These are phyloP conservation scores for Mesembryanthemum crystallinum DNA, from an alignment of 148 eudicot species.

Conservation along the genomic window DNA sequence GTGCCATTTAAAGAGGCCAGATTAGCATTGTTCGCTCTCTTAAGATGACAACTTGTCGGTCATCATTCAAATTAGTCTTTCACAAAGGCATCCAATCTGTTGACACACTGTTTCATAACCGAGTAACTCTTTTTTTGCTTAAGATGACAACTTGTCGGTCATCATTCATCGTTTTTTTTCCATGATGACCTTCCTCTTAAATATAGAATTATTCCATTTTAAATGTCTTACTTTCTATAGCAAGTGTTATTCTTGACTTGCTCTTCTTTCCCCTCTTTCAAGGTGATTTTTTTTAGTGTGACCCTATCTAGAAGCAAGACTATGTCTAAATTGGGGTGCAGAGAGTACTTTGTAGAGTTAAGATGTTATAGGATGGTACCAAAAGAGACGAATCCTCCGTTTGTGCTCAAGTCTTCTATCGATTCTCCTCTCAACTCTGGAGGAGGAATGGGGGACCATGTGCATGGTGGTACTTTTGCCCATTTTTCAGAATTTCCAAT, in stretches of 20 bases:
- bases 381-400: slow-evolving; percentile 88
- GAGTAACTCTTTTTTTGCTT: background rate
- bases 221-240: background rate
- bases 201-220: background rate
- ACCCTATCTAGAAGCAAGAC: background rate
- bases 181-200: too few relatives aligned
- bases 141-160: background rate
- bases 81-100: background rate
- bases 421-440: slow-evolving; percentile 76
- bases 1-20: background rate
- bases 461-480: slow-evolving; percentile 78
- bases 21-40: background rate
- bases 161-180: background rate
- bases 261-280: background rate
- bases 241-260: background rate
- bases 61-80: too few relatives aligned
- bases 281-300: background rate
- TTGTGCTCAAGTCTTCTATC: slow-evolving; percentile 74
- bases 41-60: too few relatives aligned
- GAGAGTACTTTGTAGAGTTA: background rate
- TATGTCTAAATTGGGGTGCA: background rate
- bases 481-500: slow-evolving; percentile 55
- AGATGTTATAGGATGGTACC: slow-evolving; percentile 40
- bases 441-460: slow-evolving; percentile 93
- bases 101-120: background rate